phyloP scores from a whole-genome alignment of 208 protist genomes.

The Leishmania major region DNA sequence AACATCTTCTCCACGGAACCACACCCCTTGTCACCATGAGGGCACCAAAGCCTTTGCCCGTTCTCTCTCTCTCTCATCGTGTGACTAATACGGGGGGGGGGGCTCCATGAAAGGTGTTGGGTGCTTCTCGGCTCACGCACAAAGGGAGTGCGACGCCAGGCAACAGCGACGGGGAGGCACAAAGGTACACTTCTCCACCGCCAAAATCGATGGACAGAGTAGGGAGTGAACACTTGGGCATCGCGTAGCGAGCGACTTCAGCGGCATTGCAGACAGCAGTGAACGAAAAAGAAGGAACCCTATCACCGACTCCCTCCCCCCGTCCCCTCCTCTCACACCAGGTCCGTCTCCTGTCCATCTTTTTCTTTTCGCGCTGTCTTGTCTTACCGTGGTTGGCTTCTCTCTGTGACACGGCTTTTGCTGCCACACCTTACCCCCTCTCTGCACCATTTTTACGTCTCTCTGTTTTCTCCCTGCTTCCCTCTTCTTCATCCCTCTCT shows the following conservation, averaged over 20 bases:
- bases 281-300: not conserved
- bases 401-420: not conserved
- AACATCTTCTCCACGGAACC: not conserved
- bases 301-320: not conserved
- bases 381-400: not conserved
- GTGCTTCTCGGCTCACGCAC: not conserved
- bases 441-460: not conserved
- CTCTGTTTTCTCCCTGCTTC: not conserved
- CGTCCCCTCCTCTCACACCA: not conserved
- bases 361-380: not conserved
- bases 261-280: not conserved
- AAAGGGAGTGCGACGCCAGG: not conserved
- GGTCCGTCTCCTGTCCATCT: too few relatives aligned
- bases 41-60: not conserved
- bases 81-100: not conserved
- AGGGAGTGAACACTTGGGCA: not conserved
- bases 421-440: not conserved
- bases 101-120: not conserved
- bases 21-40: not conserved
- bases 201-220: not conserved
- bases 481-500: constrained; percentile 16
- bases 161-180: not conserved
- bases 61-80: not conserved
- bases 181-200: not conserved
- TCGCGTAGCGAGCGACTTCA: not conserved